Evolutionary conservation across 352 stramenopile species (phyloP), one percentile per base, ranked within the genome.

Genomic region (Phytophthora syringae): DNA sequence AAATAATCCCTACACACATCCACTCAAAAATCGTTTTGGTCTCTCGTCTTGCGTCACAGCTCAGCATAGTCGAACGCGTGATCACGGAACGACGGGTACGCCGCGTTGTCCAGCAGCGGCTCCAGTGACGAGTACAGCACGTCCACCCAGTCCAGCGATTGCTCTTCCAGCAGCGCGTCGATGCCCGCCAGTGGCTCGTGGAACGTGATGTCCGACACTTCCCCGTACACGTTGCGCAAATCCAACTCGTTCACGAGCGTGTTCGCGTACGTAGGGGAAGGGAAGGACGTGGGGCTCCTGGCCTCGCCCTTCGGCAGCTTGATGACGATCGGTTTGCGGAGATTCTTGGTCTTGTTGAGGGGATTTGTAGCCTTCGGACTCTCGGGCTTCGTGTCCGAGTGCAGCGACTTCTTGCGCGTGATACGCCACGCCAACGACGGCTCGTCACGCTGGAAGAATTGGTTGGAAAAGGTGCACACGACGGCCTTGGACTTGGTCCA

Each of bases 401-500:
- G 70, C 34, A 76, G 28, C 45, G 78, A 74, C 63, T 88, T 77
- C 52, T 92, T 92, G 51, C 84, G 81, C 13, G 68, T 82, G 56
- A 92, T 92, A 22, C 70, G 75, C 78, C 82, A 84, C 13, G 68
- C 58, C n/a, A 89, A 63, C 3, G 76, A 63, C 5, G 81, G 84
- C 37, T 86, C 64, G 63, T 92, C 80, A 18, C 84, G 78, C 53
- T 79, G 67, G 54, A 92, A 92, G 60, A 72, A 74, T 12, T 70
- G 56, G 71, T 91, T 91, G n/a, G 76, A 87, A 63, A 91, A 91
- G 7, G 82, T 91, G 63, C 82, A 91, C 15, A 89, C 80, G n/a
- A 84, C 73, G 36, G 82, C 78, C 49, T 86, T 85, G 49, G 81
- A 90, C 74, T 94, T 94, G 73, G 86, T 94, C 86, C 86, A 94